A percentile compares a stretch with the other conserved stretches of the same genome.
Conservation (phyloP, 148 eudicot genomes). For the Persicaria tinctoria region DNA sequence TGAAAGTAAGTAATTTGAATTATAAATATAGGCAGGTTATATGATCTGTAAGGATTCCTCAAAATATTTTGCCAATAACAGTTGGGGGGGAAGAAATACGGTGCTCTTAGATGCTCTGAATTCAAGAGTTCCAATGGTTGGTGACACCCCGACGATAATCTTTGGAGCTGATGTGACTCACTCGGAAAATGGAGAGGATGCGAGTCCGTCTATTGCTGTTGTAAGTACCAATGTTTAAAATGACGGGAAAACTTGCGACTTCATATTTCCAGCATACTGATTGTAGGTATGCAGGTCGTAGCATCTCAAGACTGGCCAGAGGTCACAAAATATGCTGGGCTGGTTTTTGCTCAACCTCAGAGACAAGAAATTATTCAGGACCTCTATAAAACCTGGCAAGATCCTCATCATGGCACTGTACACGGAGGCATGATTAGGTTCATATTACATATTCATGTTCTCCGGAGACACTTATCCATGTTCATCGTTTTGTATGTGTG, state of each 20-base stretch:
- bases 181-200: slow-evolving; percentile 85
- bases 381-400: slow-evolving; percentile 68
- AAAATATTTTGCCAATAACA: slow-evolving; percentile 13
- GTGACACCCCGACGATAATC: slow-evolving; percentile 82
- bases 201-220: slow-evolving; percentile 88
- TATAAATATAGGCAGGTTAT: background rate
- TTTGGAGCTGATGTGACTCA: slow-evolving; percentile 98
- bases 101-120: slow-evolving; percentile 70
- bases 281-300: slow-evolving; percentile 46
- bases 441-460: too few species aligned
- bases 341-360: slow-evolving; percentile 86
- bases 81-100: slow-evolving; percentile 86
- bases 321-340: slow-evolving; percentile 81
- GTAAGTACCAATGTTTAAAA: slow-evolving; percentile 27
- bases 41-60: background rate
- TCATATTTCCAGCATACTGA: slow-evolving; percentile 8
- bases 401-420: slow-evolving; percentile 58
- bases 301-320: slow-evolving; percentile 98
- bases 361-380: slow-evolving; percentile 94
- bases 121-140: slow-evolving; percentile 69
- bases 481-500: background rate
- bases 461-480: too few species aligned
- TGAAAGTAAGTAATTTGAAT: slow-evolving; percentile 43
- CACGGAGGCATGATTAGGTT: slow-evolving; percentile 88
- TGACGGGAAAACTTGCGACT: background rate